A percentile compares a stretch with the other conserved stretches of the same genome.
phyloP scores from a whole-genome alignment of 2,329 filamentous ascomycete genomes.

The Fusarium sp. region DNA sequence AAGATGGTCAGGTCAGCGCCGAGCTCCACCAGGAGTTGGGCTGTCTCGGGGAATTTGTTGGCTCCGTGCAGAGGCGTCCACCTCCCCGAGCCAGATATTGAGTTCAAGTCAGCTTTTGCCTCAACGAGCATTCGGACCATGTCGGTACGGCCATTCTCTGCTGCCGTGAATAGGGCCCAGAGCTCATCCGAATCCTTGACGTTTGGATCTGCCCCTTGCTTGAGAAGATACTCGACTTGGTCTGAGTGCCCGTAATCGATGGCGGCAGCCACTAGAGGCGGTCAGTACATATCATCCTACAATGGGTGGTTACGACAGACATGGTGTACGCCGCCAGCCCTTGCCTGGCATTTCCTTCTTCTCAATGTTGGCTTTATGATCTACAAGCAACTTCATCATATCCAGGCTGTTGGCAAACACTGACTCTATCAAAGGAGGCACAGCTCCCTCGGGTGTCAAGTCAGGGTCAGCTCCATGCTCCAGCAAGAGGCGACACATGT shows the following conservation, averaged over 20 bases:
- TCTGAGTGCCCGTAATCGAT: neutral
- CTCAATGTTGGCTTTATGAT: neutral
- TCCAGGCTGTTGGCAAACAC: neutral
- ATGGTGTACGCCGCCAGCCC: constrained; percentile 4
- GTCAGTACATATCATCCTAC: neutral
- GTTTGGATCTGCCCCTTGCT: neutral
- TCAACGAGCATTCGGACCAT: neutral
- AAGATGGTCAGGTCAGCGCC: neutral
- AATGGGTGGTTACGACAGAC: neutral
- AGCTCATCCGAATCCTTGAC: too few species aligned
- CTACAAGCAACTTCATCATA: neutral
- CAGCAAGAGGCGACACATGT: neutral
- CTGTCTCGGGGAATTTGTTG: neutral
- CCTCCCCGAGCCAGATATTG: neutral
- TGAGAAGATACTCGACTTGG: neutral
- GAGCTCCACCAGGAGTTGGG: neutral
- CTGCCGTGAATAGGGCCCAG: too few species aligned
- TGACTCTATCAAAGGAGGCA: neutral
- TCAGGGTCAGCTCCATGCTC: constrained; percentile 3
- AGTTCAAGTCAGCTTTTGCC: constrained; percentile 2
- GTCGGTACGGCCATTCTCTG: too few species aligned
- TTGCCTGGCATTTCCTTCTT: constrained; percentile 1
- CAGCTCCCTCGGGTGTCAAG: neutral
- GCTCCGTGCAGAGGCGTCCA: neutral
- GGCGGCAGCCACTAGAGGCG: neutral